These are phyloP conservation scores for Tolypocladium tundrense DNA, from an alignment of 2,329 filamentous ascomycete genomes.

Conservation along the genomic window DNA sequence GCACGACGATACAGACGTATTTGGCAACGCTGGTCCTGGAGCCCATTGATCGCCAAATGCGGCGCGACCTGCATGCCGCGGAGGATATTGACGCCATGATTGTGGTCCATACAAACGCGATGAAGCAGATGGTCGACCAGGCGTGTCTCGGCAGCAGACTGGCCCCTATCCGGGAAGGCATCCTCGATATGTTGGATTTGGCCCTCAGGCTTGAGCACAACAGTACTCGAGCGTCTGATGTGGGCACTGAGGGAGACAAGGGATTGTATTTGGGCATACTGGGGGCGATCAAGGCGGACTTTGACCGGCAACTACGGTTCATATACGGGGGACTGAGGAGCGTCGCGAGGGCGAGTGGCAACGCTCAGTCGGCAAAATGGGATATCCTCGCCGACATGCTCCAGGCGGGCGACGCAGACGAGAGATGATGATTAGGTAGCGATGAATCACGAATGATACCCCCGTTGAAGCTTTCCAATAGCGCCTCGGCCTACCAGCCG, in stretches of 20 bases:
- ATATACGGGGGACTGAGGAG: constrained; percentile 63
- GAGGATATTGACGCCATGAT: constrained; percentile 78
- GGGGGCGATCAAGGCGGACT: constrained; percentile 47
- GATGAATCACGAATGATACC: constrained; percentile 11
- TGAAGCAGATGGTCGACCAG: constrained; percentile 53
- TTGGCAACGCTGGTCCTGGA: constrained; percentile 63
- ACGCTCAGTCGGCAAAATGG: constrained; percentile 53
- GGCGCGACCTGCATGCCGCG: constrained; percentile 44
- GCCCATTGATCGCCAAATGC: constrained; percentile 47
- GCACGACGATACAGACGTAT: constrained; percentile 64
- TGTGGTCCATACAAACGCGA: constrained; percentile 52
- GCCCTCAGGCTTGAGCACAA: constrained; percentile 58
- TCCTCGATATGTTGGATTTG: constrained; percentile 69
- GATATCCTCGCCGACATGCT: constrained; percentile 74
- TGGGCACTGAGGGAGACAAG: constrained; percentile 20
- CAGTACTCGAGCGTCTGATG: constrained; percentile 20
- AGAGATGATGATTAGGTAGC: constrained; percentile 10
- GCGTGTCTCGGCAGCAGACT: constrained; percentile 61
- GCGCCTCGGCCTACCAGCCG: constrained; percentile 7
- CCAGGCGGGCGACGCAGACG: constrained; percentile 35
- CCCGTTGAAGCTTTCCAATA: neutral
- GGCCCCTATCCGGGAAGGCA: constrained; percentile 57
- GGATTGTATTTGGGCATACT: constrained; percentile 40
- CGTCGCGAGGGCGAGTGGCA: constrained; percentile 62
- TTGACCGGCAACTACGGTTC: constrained; percentile 58